Conservation (phyloP, 306 rosid species). For the Coriaria nepalensis region DNA sequence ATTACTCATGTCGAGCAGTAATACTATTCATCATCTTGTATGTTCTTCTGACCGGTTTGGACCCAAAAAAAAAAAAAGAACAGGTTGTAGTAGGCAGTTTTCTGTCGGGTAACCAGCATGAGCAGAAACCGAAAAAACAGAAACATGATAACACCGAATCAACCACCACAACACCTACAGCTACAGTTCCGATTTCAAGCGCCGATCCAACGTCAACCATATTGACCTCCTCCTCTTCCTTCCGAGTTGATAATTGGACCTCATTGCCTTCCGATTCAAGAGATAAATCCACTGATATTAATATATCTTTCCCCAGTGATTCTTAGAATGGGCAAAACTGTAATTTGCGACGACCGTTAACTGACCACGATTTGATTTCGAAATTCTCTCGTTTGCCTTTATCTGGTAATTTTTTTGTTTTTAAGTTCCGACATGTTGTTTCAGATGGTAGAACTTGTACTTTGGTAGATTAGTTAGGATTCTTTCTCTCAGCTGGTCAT, state of each 20-base stretch:
- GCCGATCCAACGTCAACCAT: conserved; percentile 40
- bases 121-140: conserved; percentile 66
- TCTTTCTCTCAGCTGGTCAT: not conserved
- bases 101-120: conserved; percentile 84
- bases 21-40: no score
- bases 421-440: conserved; percentile 4
- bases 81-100: conserved; percentile 96
- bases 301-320: conserved; percentile 18
- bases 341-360: not conserved
- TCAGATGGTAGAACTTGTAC: conserved; percentile 2
- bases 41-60: no score
- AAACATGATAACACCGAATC: conserved; percentile 33
- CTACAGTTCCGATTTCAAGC: conserved; percentile 36
- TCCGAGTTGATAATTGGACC: conserved; percentile 42
- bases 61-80: not conserved
- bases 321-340: no score
- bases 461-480: conserved; percentile 29
- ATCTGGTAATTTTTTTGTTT: not conserved
- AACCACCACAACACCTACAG: conserved; percentile 28
- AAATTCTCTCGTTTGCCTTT: conserved; percentile 4
- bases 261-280: conserved; percentile 30
- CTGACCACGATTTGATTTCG: not conserved
- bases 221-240: conserved; percentile 25
- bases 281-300: conserved; percentile 42
- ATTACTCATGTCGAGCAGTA: no score